These are phyloP conservation scores for Trypethelium eluteriae DNA, from an alignment of 495 filamentous ascomycete genomes.

Conservation along the genomic window DNA sequence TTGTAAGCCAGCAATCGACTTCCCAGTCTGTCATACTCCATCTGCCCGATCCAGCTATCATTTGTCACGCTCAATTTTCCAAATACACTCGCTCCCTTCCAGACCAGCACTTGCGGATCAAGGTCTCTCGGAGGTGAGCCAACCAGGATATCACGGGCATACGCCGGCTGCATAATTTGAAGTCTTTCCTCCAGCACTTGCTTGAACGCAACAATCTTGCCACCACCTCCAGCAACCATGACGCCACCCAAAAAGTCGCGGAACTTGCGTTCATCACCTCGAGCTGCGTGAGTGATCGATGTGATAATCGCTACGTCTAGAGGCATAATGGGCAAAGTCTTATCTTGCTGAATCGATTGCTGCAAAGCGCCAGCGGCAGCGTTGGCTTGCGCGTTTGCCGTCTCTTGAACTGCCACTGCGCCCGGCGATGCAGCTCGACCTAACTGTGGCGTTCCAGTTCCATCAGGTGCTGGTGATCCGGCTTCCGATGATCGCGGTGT, in stretches of 20 bases:
- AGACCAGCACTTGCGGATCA: slow-evolving; percentile 88
- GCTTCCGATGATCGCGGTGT: slow-evolving; percentile 80
- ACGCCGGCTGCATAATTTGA: slow-evolving; percentile 57
- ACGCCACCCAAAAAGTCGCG: slow-evolving; percentile 87
- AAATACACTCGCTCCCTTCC: slow-evolving; percentile 97
- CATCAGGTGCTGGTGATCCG: slow-evolving; percentile 77
- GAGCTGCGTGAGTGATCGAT: slow-evolving; percentile 76
- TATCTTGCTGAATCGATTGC: slow-evolving; percentile 61
- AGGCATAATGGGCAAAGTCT: slow-evolving; percentile 69
- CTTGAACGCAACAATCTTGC: slow-evolving; percentile 68
- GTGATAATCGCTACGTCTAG: slow-evolving; percentile 86
- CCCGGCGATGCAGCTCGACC: slow-evolving; percentile 60
- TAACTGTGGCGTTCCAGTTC: slow-evolving; percentile 32
- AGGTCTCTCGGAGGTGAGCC: slow-evolving; percentile 82
- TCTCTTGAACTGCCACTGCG: slow-evolving; percentile 33
- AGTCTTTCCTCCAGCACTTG: slow-evolving; percentile 74
- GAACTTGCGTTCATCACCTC: slow-evolving; percentile 83
- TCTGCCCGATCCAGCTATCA: slow-evolving; percentile 83
- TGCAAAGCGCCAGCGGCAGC: slow-evolving; percentile 41
- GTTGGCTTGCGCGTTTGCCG: slow-evolving; percentile 35
- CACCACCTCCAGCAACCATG: slow-evolving; percentile 90
- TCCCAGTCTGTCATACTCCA: slow-evolving; percentile 85
- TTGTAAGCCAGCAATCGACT: slow-evolving; percentile 74
- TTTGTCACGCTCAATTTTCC: slow-evolving; percentile 79
- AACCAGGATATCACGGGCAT: slow-evolving; percentile 77